Base-by-base conservation (phyloP, 371 early-diverging fungal species). In the Actinomucor elegans region DNA sequence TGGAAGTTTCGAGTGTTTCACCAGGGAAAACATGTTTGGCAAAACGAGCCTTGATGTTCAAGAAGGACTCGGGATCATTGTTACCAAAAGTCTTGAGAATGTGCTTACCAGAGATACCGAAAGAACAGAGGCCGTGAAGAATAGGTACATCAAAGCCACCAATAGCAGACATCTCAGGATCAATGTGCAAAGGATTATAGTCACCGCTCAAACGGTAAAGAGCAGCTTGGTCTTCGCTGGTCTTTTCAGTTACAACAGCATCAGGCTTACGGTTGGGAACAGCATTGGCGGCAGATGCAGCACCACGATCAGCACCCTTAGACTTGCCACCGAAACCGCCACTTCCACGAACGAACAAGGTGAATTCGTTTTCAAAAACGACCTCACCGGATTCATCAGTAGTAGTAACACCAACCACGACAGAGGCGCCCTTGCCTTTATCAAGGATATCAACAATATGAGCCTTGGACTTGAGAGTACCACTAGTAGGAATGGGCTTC, bases 91-190 rank as follows among this genome's bases (percentile, higher is more conserved):
- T 69, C 64, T 84, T 72, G 55, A 95, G 71, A 32, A 97, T 81
- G 53, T 95, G 95, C 68, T 93, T 92, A 32, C 85, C 91, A 35
- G 96, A 91, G 52, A 93, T 80, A 58, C 96, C 98, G 59, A 91
- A 93, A 2, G 92, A 83, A 77, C 94, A 94, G 46, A 98, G 80
- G 17, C 98, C 98, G 61, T 98, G 99, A 33, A 98, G 79, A 57
- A 98, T 98, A 4, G 99, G 99, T 2, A 89, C 87, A 21, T 96
- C 88, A 68, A 97, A 98, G 10, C 96, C 95, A 49, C 96, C 99
- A 38, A 97, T 80, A 31, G 86, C 77, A 29, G 93, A 84, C 94
- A 98, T 94, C n/a, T 79, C 71, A 17, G 98, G 97, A 66, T 98
- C 98, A 61, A 98, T 88, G 73, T 98, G 98, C 55, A 97, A 78